These are phyloP conservation scores for Pestalotiopsis sp. DNA, from an alignment of 2,329 filamentous ascomycete species.

Conservation along the genomic window DNA sequence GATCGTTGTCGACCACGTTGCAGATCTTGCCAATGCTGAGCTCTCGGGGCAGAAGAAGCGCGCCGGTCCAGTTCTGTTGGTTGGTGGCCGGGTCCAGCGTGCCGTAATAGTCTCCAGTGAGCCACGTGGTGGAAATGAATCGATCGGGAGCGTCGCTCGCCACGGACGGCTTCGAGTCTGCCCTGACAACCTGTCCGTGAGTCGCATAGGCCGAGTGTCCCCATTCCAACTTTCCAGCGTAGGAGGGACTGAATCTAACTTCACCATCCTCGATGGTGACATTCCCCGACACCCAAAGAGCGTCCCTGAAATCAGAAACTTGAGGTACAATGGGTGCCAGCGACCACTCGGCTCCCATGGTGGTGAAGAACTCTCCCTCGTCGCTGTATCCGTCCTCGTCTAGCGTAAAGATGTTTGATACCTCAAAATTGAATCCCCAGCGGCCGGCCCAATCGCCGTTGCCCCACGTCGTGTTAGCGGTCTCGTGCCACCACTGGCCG, in stretches of 20 bases:
- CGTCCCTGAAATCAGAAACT: constrained; percentile 40
- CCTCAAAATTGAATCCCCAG: constrained; percentile 49
- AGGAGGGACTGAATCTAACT: constrained; percentile 39
- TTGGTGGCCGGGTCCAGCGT: constrained; percentile 38
- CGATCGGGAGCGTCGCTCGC: constrained; percentile 42
- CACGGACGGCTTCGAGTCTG: constrained; percentile 37
- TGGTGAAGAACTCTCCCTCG: constrained; percentile 41
- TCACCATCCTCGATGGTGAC: constrained; percentile 29
- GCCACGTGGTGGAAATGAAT: constrained; percentile 43
- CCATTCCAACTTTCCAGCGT: constrained; percentile 44
- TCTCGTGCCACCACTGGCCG: constrained; percentile 42
- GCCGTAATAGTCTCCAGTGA: constrained; percentile 45
- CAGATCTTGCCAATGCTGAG: constrained; percentile 40
- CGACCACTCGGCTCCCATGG: constrained; percentile 46
- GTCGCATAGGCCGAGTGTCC: constrained; percentile 45
- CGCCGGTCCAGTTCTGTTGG: constrained; percentile 47
- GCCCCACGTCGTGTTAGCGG: constrained; percentile 38
- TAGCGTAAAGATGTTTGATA: constrained; percentile 43
- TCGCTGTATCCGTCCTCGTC: constrained; percentile 40
- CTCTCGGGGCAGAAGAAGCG: constrained; percentile 44
- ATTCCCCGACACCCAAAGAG: constrained; percentile 43
- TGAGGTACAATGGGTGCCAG: constrained; percentile 39
- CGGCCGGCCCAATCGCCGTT: constrained; percentile 36
- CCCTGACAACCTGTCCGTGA: constrained; percentile 41
- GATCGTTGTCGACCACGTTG: constrained; percentile 42